A percentile compares a stretch with the other conserved stretches of the same genome.
Conservation (phyloP, 2,329 filamentous ascomycete species). For the Trichoderma sp. region DNA sequence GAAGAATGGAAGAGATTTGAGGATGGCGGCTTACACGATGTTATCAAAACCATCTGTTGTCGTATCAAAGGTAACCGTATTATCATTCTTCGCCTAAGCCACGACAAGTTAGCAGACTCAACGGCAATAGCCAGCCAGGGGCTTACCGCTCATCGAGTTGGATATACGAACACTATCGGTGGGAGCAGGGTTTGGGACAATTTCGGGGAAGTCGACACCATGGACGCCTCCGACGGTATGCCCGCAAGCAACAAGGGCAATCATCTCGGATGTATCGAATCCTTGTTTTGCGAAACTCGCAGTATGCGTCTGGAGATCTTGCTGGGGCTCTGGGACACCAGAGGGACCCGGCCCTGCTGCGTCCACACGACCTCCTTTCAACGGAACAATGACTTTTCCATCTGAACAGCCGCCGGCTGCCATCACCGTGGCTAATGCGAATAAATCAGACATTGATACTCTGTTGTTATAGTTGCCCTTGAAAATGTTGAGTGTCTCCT, state of each 20-base stretch:
- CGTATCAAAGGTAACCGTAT: conserved; percentile 10
- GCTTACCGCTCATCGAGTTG: too few species aligned
- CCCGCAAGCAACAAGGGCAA: conserved; percentile 9
- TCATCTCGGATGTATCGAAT: conserved; percentile 17
- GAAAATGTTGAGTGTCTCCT: not conserved
- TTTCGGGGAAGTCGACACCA: conserved; percentile 17
- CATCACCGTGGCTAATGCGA: not conserved
- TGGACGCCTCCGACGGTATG: conserved; percentile 13
- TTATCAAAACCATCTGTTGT: conserved; percentile 17
- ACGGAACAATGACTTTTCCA: conserved; percentile 12
- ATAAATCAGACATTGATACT: conserved; percentile 7
- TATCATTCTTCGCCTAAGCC: not conserved
- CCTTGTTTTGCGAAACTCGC: conserved; percentile 6
- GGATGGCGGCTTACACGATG: not conserved
- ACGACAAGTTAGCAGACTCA: not conserved
- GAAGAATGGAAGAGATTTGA: too few species aligned
- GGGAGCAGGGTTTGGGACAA: conserved; percentile 12
- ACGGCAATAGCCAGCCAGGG: not conserved
- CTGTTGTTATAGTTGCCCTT: not conserved
- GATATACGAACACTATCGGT: not conserved
- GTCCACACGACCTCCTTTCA: conserved; percentile 7
- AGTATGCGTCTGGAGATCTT: conserved; percentile 8
- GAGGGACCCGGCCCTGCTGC: conserved; percentile 9
- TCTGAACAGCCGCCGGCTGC: not conserved
- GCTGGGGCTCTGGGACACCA: conserved; percentile 8